Evolutionary conservation across 495 filamentous ascomycete genomes (phyloP).

Genomic region (Parathielavia appendiculata): DNA sequence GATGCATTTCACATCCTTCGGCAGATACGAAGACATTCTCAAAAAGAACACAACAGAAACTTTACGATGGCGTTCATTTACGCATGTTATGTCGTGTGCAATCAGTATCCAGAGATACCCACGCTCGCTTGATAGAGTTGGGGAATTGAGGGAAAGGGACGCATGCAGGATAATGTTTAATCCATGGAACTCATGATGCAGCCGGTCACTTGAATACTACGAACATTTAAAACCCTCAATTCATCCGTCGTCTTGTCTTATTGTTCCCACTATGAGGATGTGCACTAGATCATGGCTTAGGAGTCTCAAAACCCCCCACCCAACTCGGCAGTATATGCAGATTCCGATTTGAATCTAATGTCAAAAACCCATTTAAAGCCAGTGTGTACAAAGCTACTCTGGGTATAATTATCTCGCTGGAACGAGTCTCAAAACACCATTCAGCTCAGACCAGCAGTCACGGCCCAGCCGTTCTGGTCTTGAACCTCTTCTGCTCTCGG

Average conservation of each 20-base stretch:
- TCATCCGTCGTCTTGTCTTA: not conserved
- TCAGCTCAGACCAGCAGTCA: not conserved
- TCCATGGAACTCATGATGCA: not conserved
- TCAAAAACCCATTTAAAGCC: too few relatives aligned
- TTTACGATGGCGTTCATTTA: constrained; percentile 1
- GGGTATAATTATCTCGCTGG: not conserved
- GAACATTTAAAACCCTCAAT: not conserved
- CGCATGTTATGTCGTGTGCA: not conserved
- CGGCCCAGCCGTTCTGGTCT: not conserved
- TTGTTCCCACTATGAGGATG: not conserved
- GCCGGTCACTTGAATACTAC: not conserved
- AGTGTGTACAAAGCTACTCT: too few relatives aligned
- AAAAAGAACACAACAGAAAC: not conserved
- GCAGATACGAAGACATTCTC: not conserved
- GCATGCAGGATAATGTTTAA: constrained; percentile 9
- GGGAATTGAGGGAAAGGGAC: too few relatives aligned
- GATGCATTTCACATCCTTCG: not conserved
- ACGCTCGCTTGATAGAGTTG: constrained; percentile 9
- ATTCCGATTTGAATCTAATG: not conserved
- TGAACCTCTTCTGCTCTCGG: not conserved
- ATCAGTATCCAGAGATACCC: constrained; percentile 4
- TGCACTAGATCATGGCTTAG: too few relatives aligned
- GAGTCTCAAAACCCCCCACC: not conserved
- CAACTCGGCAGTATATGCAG: too few relatives aligned
- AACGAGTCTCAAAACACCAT: not conserved